Base-by-base conservation (phyloP, 2,329 filamentous ascomycete species). In the Cladorrhinum sp. region DNA sequence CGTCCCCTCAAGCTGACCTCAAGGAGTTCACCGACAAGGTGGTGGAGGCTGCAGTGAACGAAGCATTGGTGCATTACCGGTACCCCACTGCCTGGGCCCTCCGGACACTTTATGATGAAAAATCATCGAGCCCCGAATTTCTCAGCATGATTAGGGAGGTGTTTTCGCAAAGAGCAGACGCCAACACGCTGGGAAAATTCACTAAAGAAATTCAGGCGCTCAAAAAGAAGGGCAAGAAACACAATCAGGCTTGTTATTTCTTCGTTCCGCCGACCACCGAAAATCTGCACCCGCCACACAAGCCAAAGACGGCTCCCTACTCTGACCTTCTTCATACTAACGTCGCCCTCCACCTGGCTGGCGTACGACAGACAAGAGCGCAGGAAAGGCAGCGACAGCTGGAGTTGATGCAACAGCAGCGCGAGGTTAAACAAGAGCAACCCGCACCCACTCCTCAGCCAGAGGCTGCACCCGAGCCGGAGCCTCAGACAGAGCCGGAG, bases 31-130 rank as follows among this genome's bases (percentile, higher is more conserved):
- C 78, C 24, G 82, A 82, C 66, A 80, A 75, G 68, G 80, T 85
- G 26, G 76, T 88, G 42, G 81, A 85, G 70, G 69, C 73, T 30
- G 83, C 84, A n/a, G 82, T 87, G 28, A 79, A 85, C 9, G 79
- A 85, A 68, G 85, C 85, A 4, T 72, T 88, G 54, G 74, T 77
- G 62, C 79, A 82, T 68, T 77, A 78, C 63, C 82, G 83, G 61
- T 87, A 84, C 70, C 82, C 84, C 58, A 87, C 85, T 8, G 86
- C 85, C 1, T 87, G 80, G 76, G 84, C 85, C 48, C 75, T 88
- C 62, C 79, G 84, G 57, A 80, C 78, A 14, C 76, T 87, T 62
- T 87, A 85, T 71, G 83, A 87, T 65, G 83, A 87, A 68, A 79
- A 81, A 62, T 76, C 77, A 50, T 71, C 74, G 42, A 78, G 86